Base-by-base conservation (phyloP, 495 filamentous ascomycete genomes). In the Aspergillus panamensis region DNA sequence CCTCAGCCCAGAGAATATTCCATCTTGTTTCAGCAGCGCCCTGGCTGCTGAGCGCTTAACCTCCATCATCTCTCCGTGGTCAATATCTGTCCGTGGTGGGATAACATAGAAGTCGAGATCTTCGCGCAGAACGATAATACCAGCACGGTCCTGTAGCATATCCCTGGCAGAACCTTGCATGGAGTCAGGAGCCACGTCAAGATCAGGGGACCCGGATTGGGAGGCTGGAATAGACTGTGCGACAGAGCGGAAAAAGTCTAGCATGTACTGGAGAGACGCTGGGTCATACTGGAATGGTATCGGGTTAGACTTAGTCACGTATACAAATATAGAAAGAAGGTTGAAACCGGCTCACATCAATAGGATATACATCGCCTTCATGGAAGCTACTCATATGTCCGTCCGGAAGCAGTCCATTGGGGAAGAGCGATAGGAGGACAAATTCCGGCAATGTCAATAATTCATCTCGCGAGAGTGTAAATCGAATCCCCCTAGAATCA, bases 41-140 rank as follows among this genome's bases (percentile, higher is more conserved):
- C 82, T 84, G 12, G 92, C 91, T 19, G 95, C 92, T n/a, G 90
- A 90, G 35, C 93, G 82, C 79, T 99, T 99, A 47, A 99, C 89
- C 61, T 94, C 90, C 31, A 96, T 89, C 93, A 97, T 97, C 67
- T 96, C 91, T 13, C 83, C 74, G 59, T 91, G 89, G 49, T 85
- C 85, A 55, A 99, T 96, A 53, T 96, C 87, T 20, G 85, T 70
- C 51, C 81, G 80, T 32, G 92, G 94, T n/a, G 94, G 95, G 53
- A 99, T 97, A 32, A 83, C 90, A 68, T 99, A 99, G 66, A 97
- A 99, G 67, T 99, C 94, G 17, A 99, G 81, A 67, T 99, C 95
- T 70, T 99, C 94, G 45, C 95, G 81, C 51, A 99, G 75, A 13
- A 99, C 94, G 60, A 99, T 99, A 67, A 99, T 99, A 25, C 95